Evolutionary conservation across 2,329 filamentous ascomycete genomes (phyloP).

Genomic region (Plenodomus lindquistii): DNA sequence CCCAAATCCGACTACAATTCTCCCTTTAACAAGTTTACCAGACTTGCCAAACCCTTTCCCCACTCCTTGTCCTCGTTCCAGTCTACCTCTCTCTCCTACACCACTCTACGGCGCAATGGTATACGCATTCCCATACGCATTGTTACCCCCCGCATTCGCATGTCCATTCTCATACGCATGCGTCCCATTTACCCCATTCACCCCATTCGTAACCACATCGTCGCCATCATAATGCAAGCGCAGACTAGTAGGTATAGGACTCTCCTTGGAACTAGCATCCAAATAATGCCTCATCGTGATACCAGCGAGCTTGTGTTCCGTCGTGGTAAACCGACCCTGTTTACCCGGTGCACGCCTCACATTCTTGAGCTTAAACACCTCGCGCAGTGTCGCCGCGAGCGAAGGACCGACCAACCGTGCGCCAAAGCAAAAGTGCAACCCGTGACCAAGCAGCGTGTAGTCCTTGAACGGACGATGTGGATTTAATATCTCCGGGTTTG

Average conservation of each 20-base stretch:
- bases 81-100: not conserved
- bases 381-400: conserved; percentile 35
- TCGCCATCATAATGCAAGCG: conserved; percentile 28
- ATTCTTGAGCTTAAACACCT: conserved; percentile 41
- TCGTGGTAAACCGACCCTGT: conserved; percentile 45
- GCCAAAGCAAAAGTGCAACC: conserved; percentile 41
- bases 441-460: conserved; percentile 40
- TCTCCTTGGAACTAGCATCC: conserved; percentile 54
- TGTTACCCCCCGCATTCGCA: conserved; percentile 9
- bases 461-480: conserved; percentile 44
- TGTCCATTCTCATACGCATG: conserved; percentile 6
- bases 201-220: conserved; percentile 20
- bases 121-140: conserved; percentile 10
- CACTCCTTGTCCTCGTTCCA: not conserved
- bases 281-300: conserved; percentile 55
- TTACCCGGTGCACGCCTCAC: conserved; percentile 36
- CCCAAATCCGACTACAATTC: not conserved
- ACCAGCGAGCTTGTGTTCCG: conserved; percentile 53
- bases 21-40: not conserved
- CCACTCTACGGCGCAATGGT: conserved; percentile 9
- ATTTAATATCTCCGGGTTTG: conserved; percentile 35
- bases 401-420: conserved; percentile 33
- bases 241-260: conserved; percentile 41
- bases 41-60: not conserved
- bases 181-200: conserved; percentile 1